A percentile compares a stretch with the other conserved stretches of the same genome.
Evolutionary conservation across 2,329 filamentous ascomycete species (phyloP).

Genomic region (Paramyrothecium roridum): DNA sequence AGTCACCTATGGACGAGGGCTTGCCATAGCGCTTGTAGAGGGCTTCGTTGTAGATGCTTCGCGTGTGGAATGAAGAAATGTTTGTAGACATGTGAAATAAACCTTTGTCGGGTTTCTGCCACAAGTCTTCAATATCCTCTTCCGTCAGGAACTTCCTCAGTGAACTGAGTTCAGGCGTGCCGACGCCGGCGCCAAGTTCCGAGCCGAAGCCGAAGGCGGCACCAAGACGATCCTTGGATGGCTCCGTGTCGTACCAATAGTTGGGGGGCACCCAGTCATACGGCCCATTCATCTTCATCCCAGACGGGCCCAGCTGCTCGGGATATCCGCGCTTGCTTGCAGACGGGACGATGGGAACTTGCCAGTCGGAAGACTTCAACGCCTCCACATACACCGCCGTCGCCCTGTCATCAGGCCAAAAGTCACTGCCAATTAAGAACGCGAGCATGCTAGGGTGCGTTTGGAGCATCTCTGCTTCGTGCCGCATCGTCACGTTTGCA

Average conservation of each 20-base stretch:
- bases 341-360: conserved; percentile 54
- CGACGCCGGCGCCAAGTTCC: conserved; percentile 59
- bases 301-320: conserved; percentile 46
- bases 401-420: conserved; percentile 57
- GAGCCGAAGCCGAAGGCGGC: conserved; percentile 63
- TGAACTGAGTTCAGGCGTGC: conserved; percentile 55
- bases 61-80: conserved; percentile 51
- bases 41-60: conserved; percentile 55
- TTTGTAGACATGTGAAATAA: conserved; percentile 60
- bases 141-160: conserved; percentile 50
- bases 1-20: conserved; percentile 51
- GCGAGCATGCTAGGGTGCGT: conserved; percentile 55
- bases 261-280: conserved; percentile 66
- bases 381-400: conserved; percentile 50
- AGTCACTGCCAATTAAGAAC: conserved; percentile 61
- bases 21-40: conserved; percentile 45
- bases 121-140: conserved; percentile 51
- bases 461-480: conserved; percentile 60
- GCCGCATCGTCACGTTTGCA: conserved; percentile 52
- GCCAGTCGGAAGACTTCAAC: conserved; percentile 49
- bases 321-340: conserved; percentile 54
- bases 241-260: conserved; percentile 55
- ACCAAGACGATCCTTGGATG: conserved; percentile 37
- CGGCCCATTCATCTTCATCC: conserved; percentile 65
- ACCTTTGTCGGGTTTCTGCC: conserved; percentile 48